Base-by-base conservation (phyloP, 2,329 filamentous ascomycete species). In the Cercospora zeina region DNA sequence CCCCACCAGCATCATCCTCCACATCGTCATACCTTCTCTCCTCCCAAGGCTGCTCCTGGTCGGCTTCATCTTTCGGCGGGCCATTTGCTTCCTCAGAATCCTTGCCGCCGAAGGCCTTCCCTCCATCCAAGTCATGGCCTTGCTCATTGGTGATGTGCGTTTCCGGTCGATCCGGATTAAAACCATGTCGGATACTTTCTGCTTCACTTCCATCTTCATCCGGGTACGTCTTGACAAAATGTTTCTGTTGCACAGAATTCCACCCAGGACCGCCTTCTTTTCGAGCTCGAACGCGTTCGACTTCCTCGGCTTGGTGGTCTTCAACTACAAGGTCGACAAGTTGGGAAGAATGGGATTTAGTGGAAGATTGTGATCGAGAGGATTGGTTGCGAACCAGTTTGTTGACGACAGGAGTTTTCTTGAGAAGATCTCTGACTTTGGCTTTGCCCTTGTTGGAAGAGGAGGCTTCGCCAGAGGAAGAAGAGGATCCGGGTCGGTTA, bases 281-380 rank as follows among this genome's bases (percentile, higher is more conserved):
- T 58, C 85, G 80, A 11, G 83, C 82, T 56, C 85, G 80, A n/a
- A 84, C 82, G 53, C 84, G 82, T 63, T 88, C 85, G 51, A 83
- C 78, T 59, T 85, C 81, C 70, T 88, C 86, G 5, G 85, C 86
- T 51, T 85, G 74, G 49, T 76, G 80, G 70, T 89, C 85, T 75
- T 89, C 86, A 8, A 89, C 84, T 0, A 89, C 82, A 3, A 89
- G 76, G 71, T 89, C 87, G 10, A 89, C 86, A 4, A 89, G 77
- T 68, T 89, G 87, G 66, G 84, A 86, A 63, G 78, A 79, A 66
- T 83, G 82, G 0, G 85, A 87, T 62, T 82, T 81, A 8, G 72
- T 74, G 6, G 72, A 74, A 21, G 49, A 53, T 19, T 53, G 49
- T 16, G 49, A 53, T 30, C 58, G 77, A 24, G 79, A 78, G 6